These are phyloP conservation scores for Mycena indigotica DNA, from an alignment of 768 basidiomycete species.

Conservation along the genomic window DNA sequence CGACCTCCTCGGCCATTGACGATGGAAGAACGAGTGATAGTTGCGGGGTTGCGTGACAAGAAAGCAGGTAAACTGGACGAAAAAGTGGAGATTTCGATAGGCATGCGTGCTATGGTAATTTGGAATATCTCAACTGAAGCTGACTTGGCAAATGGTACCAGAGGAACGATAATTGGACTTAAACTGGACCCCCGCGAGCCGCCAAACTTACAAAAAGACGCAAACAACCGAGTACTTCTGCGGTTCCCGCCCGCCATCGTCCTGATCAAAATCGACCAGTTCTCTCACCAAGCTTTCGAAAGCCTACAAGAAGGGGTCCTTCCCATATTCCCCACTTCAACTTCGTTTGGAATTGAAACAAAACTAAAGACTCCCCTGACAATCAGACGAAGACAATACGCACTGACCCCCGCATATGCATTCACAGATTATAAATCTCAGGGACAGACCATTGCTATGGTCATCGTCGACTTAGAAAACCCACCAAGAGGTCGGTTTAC, in stretches of 20 bases:
- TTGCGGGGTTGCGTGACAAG: neutral
- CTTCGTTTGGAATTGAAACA: neutral
- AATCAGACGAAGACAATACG: neutral
- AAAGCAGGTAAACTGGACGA: neutral
- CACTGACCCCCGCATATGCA: no score
- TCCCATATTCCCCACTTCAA: neutral
- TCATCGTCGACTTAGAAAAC: constrained; percentile 38
- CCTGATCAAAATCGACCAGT: neutral
- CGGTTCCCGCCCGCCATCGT: neutral
- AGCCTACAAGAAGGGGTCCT: neutral
- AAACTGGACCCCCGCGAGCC: neutral
- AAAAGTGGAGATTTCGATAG: neutral
- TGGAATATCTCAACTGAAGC: no score
- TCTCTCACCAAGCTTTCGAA: neutral
- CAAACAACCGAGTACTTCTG: neutral
- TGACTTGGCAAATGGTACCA: neutral
- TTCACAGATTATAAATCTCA: constrained; percentile 39
- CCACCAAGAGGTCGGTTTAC: constrained; percentile 30
- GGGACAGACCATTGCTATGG: constrained; percentile 39
- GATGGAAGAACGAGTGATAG: neutral
- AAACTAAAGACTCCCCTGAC: no score
- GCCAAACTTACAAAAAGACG: neutral
- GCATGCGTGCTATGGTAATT: no score
- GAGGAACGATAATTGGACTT: neutral
- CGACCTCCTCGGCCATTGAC: neutral